Conservation (phyloP, 345 rosid genomes). For the Sisymbrium irio region DNA sequence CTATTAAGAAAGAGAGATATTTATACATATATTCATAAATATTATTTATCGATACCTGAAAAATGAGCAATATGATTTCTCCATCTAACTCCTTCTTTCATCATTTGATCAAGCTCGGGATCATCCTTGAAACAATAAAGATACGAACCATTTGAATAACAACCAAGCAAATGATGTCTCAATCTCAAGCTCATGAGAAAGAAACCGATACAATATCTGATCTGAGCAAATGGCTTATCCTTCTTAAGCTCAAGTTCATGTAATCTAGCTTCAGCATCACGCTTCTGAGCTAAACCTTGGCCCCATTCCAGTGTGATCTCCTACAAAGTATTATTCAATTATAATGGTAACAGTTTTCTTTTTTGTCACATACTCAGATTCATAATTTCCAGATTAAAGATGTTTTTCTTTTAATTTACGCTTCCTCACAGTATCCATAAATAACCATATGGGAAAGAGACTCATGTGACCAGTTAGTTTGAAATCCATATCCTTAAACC, state of each 20-base stretch:
- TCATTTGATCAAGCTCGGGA: conserved; percentile 77
- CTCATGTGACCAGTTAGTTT: conserved; percentile 50
- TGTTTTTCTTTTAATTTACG: conserved; percentile 76
- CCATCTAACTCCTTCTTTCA: conserved; percentile 74
- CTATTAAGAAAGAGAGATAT: too few relatives aligned
- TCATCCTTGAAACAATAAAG: conserved; percentile 60
- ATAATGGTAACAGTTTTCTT: conserved; percentile 5
- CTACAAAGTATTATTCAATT: too few relatives aligned
- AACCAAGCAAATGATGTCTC: not conserved
- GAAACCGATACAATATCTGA: conserved; percentile 45
- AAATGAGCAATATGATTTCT: conserved; percentile 97
- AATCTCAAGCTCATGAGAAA: not conserved
- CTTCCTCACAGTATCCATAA: conserved; percentile 45
- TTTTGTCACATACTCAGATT: too few relatives aligned
- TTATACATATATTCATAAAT: too few relatives aligned
- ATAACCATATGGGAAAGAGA: not conserved
- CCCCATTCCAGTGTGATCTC: too few relatives aligned
- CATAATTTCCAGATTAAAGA: too few relatives aligned
- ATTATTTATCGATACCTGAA: conserved; percentile 62
- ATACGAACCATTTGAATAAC: not conserved
- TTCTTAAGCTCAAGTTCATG: conserved; percentile 78
- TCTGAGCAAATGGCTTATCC: conserved; percentile 86
- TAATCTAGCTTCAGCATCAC: conserved; percentile 72
- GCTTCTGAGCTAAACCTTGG: conserved; percentile 80
- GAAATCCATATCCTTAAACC: conserved; percentile 72